These are phyloP conservation scores for Backusella morwellensis DNA, from an alignment of 192 early-diverging fungal species.

Conservation along the genomic window DNA sequence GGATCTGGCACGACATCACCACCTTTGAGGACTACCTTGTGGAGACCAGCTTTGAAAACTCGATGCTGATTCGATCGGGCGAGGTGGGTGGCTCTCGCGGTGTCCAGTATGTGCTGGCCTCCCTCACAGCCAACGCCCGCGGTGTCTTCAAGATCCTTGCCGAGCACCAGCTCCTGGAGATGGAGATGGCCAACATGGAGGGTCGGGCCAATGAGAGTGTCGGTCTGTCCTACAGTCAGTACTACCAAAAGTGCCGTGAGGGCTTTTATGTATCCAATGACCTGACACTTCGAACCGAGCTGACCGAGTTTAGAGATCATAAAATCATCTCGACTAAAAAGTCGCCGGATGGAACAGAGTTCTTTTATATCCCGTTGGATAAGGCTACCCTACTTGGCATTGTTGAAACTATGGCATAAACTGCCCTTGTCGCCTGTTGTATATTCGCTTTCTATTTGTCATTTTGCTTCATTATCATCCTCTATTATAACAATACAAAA, in stretches of 20 bases:
- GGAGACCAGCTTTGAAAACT: slow-evolving; percentile 85
- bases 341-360: slow-evolving; percentile 59
- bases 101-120: slow-evolving; percentile 77
- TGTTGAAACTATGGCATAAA: slow-evolving; percentile 59
- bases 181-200: slow-evolving; percentile 33
- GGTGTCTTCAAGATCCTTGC: slow-evolving; percentile 85
- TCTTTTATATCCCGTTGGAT: slow-evolving; percentile 74
- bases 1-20: slow-evolving; percentile 90
- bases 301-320: slow-evolving; percentile 94
- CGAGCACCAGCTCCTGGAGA: slow-evolving; percentile 69
- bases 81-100: slow-evolving; percentile 63
- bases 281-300: slow-evolving; percentile 82
- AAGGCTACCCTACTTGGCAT: slow-evolving; percentile 59
- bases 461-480: no score
- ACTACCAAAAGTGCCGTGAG: slow-evolving; percentile 75
- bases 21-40: slow-evolving; percentile 79
- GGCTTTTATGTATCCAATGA: slow-evolving; percentile 82
- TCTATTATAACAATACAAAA: not conserved
- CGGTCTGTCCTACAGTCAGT: slow-evolving; percentile 66
- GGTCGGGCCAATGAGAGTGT: slow-evolving; percentile 25
- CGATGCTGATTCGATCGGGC: slow-evolving; percentile 53
- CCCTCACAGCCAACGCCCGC: slow-evolving; percentile 81
- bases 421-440: no score
- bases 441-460: not conserved
- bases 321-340: slow-evolving; percentile 73